Base-by-base conservation (phyloP, 441 rosid genomes). In the Arabidopsis lyrata region DNA sequence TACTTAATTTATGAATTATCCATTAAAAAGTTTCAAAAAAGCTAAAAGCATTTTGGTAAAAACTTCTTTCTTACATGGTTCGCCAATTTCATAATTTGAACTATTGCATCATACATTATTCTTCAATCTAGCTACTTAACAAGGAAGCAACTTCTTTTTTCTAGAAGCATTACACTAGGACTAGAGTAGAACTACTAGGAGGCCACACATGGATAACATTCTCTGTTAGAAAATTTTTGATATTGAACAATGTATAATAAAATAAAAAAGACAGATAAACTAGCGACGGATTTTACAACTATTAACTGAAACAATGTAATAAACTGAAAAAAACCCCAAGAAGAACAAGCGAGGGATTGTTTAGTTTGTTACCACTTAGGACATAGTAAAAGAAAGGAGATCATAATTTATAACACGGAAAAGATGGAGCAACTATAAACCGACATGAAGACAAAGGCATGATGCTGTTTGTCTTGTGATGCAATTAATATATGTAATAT, bases 401-500 rank as follows among this genome's bases (percentile, higher is more conserved):
- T 31, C 20, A 58, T 48, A 66, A 11, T 66, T 52, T 60, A 52
- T 52, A 60, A 42, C 38, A 11, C 35, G 34, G 67, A 72, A 71
- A 52, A 59, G 58, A 77, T 64, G 68, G 68, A 59, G 50, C 70
- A 65, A 77, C 76, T 57, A 77, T 59, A 66, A 72, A 72, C 64
- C 77, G 80, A 72, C 80, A 77, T 65, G 77, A 44, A 65, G 63
- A 77, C 80, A 77, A 65, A 58, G 80, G 50, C 72, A 71, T 64
- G 61, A 69, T 77, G 80, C 73, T 71, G 59, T 77, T 72, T 72
- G 80, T 72, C 80, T 66, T 71, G 73, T 71, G 77, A 77, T 59
- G 67, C 62, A 77, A 60, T 60, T 54, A 68, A 64, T 64, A 48
- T 36, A 24, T 34, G 42, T 31, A 24, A 64, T 70, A 70, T 63